These are phyloP conservation scores for Tetrapyrgos nigripes DNA, from an alignment of 1,284 basidiomycete species.

Conservation along the genomic window DNA sequence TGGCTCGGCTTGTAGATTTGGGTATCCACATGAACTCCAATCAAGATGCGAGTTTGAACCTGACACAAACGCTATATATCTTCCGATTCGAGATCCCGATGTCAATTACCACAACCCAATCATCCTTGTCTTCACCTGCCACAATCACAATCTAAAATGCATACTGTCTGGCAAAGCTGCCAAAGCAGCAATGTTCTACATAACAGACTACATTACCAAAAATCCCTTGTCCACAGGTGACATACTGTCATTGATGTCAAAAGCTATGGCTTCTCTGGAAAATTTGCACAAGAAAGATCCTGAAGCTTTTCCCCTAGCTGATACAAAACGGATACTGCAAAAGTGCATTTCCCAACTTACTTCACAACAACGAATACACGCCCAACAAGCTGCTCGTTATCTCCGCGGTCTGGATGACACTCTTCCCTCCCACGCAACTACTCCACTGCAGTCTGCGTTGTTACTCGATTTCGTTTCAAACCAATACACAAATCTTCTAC, in stretches of 20 bases:
- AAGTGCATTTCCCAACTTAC: constrained; percentile 25
- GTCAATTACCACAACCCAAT: constrained; percentile 34
- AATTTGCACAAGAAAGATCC: constrained; percentile 22
- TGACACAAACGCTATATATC: constrained; percentile 25
- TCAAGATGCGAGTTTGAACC: constrained; percentile 22
- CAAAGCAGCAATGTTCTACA: constrained; percentile 35
- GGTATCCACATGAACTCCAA: constrained; percentile 20
- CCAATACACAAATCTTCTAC: background rate
- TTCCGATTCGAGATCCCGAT: constrained; percentile 22
- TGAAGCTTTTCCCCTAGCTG: constrained; percentile 5
- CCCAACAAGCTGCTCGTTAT: constrained; percentile 34
- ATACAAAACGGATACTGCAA: constrained; percentile 30
- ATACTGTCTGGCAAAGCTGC: constrained; percentile 32
- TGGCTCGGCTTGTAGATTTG: constrained; percentile 25
- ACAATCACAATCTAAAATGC: constrained; percentile 38
- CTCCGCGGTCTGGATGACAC: constrained; percentile 12
- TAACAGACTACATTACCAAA: constrained; percentile 39
- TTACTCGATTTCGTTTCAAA: background rate
- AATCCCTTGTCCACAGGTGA: constrained; percentile 27
- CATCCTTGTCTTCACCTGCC: constrained; percentile 24
- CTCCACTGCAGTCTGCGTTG: constrained; percentile 4
- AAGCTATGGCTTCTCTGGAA: constrained; percentile 29
- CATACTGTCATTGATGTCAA: constrained; percentile 5
- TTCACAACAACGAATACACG: constrained; percentile 27
- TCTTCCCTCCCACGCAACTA: constrained; percentile 8